Evolutionary conservation across 306 rosid genomes (phyloP).

Genomic region (Trifolium subterraneum): DNA sequence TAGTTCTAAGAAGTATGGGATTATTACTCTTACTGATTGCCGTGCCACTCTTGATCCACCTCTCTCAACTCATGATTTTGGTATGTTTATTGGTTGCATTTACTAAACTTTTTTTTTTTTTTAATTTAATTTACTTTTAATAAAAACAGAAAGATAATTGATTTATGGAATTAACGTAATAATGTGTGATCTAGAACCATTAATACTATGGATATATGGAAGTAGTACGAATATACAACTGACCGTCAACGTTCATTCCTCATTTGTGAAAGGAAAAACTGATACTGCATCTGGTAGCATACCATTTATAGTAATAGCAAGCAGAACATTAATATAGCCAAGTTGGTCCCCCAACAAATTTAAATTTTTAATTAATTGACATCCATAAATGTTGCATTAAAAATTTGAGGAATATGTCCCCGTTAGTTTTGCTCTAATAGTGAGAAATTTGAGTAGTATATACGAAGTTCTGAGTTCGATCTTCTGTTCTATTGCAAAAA

Average conservation of each 20-base stretch:
- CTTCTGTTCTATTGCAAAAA: too few species aligned
- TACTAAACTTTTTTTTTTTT: not conserved
- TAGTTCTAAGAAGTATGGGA: slow-evolving; percentile 51
- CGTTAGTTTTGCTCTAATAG: too few species aligned
- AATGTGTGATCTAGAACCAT: not conserved
- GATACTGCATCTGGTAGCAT: not conserved
- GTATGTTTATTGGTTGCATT: slow-evolving; percentile 19
- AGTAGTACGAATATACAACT: not conserved
- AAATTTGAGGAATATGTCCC: too few species aligned
- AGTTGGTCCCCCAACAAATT: not conserved
- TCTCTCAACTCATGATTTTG: slow-evolving; percentile 52
- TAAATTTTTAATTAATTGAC: not conserved
- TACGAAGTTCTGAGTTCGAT: too few species aligned
- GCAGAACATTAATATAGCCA: not conserved
- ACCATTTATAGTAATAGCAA: not conserved
- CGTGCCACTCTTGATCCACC: slow-evolving; percentile 57
- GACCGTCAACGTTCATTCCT: not conserved
- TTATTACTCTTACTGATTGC: slow-evolving; percentile 58
- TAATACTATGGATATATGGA: not conserved
- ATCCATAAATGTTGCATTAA: not conserved
- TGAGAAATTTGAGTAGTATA: too few species aligned
- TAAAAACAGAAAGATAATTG: not conserved
- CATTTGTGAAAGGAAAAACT: not conserved
- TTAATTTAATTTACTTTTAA: not conserved
- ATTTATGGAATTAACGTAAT: not conserved